A percentile compares a stretch with the other conserved stretches of the same genome.
These are phyloP conservation scores for Ananas comosus DNA, from an alignment of 176 grass and related monocot species.

Conservation along the genomic window DNA sequence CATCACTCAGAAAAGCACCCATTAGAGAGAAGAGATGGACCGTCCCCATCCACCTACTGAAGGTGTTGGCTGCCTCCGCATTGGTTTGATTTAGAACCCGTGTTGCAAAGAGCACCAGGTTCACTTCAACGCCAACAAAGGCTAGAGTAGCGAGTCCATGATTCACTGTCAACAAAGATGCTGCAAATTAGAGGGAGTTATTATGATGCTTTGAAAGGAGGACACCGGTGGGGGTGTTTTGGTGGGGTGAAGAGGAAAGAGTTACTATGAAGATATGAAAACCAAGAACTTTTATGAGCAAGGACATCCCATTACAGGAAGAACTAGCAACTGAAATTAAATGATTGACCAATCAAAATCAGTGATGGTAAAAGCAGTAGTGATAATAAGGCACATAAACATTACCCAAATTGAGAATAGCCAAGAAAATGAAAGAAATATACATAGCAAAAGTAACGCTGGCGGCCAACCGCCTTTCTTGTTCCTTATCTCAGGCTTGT, in stretches of 20 bases:
- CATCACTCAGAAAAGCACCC: conserved; percentile 67
- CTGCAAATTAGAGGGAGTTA: neutral
- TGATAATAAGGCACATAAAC: too few species aligned
- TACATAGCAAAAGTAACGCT: neutral
- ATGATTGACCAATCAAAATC: too few species aligned
- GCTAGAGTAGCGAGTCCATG: neutral
- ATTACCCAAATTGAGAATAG: too few species aligned
- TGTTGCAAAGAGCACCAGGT: conserved; percentile 60
- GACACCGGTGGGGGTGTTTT: too few species aligned
- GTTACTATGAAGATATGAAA: too few species aligned
- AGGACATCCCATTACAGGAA: too few species aligned
- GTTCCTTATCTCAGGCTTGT: neutral
- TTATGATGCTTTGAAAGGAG: too few species aligned
- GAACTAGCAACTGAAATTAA: too few species aligned
- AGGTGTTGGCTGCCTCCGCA: conserved; percentile 44
- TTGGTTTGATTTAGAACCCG: conserved; percentile 49
- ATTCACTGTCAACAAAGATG: neutral
- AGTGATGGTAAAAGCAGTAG: too few species aligned
- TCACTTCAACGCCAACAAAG: conserved; percentile 46
- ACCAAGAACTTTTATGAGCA: too few species aligned
- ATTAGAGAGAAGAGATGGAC: conserved; percentile 55
- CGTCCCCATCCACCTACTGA: conserved; percentile 70
- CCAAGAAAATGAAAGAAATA: too few species aligned
- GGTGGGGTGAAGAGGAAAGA: too few species aligned
- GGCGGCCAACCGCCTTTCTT: neutral